Percentiles rank a stretch among this genome's conserved stretches.
These are phyloP conservation scores for Coniochaeta sp. DNA, from an alignment of 2,329 filamentous ascomycete species.

Conservation along the genomic window DNA sequence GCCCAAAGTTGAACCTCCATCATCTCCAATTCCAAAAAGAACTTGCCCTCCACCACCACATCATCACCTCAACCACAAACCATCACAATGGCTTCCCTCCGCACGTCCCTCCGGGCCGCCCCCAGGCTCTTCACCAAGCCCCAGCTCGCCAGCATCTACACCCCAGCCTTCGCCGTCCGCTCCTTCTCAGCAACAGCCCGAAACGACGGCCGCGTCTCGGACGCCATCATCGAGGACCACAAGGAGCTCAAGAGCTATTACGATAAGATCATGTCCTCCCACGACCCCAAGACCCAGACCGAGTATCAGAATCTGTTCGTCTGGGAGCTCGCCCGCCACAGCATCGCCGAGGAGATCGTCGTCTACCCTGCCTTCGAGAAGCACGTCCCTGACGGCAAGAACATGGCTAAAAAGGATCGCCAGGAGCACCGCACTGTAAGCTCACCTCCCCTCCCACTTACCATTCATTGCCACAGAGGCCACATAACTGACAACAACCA, in stretches of 20 bases:
- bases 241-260: conserved; percentile 24
- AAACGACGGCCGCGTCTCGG: conserved; percentile 14
- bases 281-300: conserved; percentile 27
- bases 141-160: background rate
- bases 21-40: background rate
- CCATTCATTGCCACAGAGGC: background rate
- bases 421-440: conserved; percentile 35
- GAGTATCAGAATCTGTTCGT: conserved; percentile 38
- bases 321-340: conserved; percentile 42
- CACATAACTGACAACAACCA: background rate
- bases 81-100: background rate
- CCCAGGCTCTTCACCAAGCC: background rate
- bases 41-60: background rate
- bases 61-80: background rate
- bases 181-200: background rate
- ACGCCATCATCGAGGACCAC: conserved; percentile 30
- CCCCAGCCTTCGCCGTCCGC: background rate
- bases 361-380: conserved; percentile 48
- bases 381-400: conserved; percentile 33
- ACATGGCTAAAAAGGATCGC: conserved; percentile 39
- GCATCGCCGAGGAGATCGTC: conserved; percentile 40
- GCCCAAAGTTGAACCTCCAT: too few relatives aligned
- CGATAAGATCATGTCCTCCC: conserved; percentile 29
- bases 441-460: background rate
- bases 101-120: background rate